Percentiles rank a stretch among this genome's conserved stretches.
Conservation (phyloP, 192 early-diverging fungal genomes). For the Martensiomyces pterosporus region DNA sequence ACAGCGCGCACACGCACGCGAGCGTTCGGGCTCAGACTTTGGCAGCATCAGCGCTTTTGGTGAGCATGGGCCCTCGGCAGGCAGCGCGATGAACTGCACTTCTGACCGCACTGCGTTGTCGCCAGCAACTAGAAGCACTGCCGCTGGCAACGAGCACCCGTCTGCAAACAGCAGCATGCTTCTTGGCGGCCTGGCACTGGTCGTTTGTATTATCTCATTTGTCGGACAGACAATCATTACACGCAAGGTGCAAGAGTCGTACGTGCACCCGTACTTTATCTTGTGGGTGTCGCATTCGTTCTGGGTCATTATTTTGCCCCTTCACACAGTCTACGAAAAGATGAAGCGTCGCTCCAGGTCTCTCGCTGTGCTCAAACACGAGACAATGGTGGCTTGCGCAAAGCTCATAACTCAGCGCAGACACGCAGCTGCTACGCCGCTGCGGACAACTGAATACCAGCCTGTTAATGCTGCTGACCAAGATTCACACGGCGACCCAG, state of each 20-base stretch:
- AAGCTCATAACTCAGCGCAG: conserved; percentile 36
- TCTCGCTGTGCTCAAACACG: conserved; percentile 24
- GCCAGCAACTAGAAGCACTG: too few species aligned
- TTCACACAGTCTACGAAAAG: conserved; percentile 38
- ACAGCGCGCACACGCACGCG: too few species aligned
- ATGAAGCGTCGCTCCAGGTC: conserved; percentile 29
- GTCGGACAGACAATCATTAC: conserved; percentile 37
- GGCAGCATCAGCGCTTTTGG: too few species aligned
- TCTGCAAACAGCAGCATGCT: conserved; percentile 39
- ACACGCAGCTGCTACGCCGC: neutral
- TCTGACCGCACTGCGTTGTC: neutral
- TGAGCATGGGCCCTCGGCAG: too few species aligned
- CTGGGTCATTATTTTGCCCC: conserved; percentile 39
- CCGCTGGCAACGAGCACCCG: too few species aligned
- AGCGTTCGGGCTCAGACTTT: too few species aligned
- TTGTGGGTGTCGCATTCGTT: conserved; percentile 53
- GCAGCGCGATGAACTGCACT: too few species aligned
- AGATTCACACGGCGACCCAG: neutral
- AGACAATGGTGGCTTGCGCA: conserved; percentile 40
- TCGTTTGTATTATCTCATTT: conserved; percentile 42
- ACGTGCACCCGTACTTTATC: conserved; percentile 51
- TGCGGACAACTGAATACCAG: conserved; percentile 15
- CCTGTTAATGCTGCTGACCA: conserved; percentile 15
- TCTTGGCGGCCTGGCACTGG: conserved; percentile 28
- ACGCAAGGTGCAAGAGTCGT: conserved; percentile 46